phyloP scores from a whole-genome alignment of 1,139 yeast species.

The Hansenula lynferdii region DNA sequence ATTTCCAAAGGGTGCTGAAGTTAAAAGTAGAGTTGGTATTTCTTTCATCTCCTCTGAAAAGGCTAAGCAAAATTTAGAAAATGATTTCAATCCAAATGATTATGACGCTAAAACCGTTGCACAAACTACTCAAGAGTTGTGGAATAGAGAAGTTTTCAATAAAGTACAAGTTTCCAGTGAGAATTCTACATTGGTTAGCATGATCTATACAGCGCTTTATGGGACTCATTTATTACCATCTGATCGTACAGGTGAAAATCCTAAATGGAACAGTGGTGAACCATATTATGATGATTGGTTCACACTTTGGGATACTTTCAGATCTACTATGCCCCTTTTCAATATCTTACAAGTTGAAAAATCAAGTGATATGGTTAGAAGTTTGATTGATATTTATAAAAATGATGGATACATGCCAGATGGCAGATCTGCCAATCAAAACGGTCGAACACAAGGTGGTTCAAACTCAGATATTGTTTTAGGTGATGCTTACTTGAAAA shows the following conservation, averaged over 20 bases:
- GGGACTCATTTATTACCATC: conserved; percentile 34
- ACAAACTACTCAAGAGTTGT: conserved; percentile 20
- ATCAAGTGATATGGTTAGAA: conserved; percentile 30
- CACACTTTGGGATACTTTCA: conserved; percentile 38
- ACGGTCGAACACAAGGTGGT: conserved; percentile 38
- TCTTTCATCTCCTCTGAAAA: conserved; percentile 30
- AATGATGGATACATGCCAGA: conserved; percentile 37
- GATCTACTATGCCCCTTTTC: conserved; percentile 31
- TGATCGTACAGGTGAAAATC: conserved; percentile 34
- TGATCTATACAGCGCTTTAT: conserved; percentile 31
- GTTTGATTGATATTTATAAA: conserved; percentile 29
- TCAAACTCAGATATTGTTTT: conserved; percentile 36
- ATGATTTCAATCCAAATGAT: conserved; percentile 20
- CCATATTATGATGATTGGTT: conserved; percentile 37
- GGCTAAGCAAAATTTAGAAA: conserved; percentile 29
- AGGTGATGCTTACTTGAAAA: conserved; percentile 35
- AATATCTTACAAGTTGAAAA: conserved; percentile 28
- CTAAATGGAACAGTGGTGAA: conserved; percentile 23
- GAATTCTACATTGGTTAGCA: conserved; percentile 23
- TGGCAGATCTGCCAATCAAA: conserved; percentile 35
- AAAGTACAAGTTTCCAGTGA: conserved; percentile 21
- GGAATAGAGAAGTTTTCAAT: conserved; percentile 29
- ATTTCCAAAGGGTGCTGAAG: conserved; percentile 12
- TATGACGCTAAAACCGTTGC: conserved; percentile 24
- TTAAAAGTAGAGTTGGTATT: conserved; percentile 29